These are phyloP conservation scores for Aphanomyces invadans DNA, from an alignment of 352 stramenopile genomes.

Conservation along the genomic window DNA sequence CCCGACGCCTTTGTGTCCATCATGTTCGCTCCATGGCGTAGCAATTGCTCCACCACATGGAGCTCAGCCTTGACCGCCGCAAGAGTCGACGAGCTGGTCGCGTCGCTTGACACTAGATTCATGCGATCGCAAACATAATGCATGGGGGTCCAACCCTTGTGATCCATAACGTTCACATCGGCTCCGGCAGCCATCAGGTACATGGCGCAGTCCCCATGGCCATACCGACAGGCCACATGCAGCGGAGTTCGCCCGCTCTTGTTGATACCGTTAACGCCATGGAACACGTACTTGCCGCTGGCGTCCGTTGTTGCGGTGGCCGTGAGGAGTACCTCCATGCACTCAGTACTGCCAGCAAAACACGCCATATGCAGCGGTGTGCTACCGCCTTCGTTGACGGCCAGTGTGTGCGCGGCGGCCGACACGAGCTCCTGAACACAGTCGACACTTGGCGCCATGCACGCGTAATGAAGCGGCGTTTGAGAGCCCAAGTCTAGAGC, in stretches of 20 bases:
- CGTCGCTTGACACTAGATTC: constrained; percentile 31
- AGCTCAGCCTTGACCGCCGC: constrained; percentile 23
- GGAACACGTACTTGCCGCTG: constrained; percentile 39
- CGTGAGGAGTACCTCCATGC: constrained; percentile 50
- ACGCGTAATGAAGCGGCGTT: constrained; percentile 54
- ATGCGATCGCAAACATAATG: constrained; percentile 41
- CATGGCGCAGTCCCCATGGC: constrained; percentile 39
- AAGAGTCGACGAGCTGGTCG: too few species aligned
- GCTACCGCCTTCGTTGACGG: constrained; percentile 36
- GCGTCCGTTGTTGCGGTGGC: constrained; percentile 40
- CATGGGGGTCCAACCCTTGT: constrained; percentile 31
- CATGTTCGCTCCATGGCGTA: constrained; percentile 35
- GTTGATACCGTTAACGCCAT: constrained; percentile 42
- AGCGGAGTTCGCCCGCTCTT: constrained; percentile 48
- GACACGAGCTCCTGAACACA: constrained; percentile 29
- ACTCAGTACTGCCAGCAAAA: constrained; percentile 39
- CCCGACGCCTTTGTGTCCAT: neutral
- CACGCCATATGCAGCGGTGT: constrained; percentile 51
- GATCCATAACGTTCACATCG: constrained; percentile 34
- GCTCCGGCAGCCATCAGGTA: constrained; percentile 59
- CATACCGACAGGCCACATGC: constrained; percentile 39
- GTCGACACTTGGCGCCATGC: constrained; percentile 31
- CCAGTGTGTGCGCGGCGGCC: constrained; percentile 25
- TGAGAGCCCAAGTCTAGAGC: constrained; percentile 38
- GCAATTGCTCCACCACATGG: constrained; percentile 44